phyloP scores from a whole-genome alignment of 2,329 filamentous ascomycete species.

The Aspergillus sp. region DNA sequence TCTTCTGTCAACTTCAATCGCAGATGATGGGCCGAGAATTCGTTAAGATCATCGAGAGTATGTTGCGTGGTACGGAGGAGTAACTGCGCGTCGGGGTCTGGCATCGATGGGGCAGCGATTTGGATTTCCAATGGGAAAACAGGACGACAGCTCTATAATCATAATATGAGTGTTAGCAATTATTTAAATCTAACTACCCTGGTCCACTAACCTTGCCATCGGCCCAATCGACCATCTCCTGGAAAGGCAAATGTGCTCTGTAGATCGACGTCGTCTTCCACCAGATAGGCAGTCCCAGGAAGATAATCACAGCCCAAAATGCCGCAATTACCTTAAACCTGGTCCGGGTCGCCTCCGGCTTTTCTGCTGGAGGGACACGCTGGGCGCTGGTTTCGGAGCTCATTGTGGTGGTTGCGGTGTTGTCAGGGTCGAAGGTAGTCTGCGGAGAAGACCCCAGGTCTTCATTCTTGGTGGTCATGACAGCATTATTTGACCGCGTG shows the following conservation, averaged over 20 bases:
- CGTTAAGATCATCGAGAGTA: constrained; percentile 77
- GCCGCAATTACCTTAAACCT: constrained; percentile 72
- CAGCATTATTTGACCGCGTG: constrained; percentile 25
- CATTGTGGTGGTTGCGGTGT: constrained; percentile 19
- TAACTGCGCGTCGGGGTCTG: constrained; percentile 61
- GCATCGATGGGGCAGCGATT: constrained; percentile 62
- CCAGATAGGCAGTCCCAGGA: constrained; percentile 88
- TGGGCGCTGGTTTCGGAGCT: constrained; percentile 16
- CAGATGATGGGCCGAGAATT: constrained; percentile 77
- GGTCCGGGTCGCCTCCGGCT: constrained; percentile 58
- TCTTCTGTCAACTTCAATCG: constrained; percentile 53
- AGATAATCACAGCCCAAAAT: constrained; percentile 82
- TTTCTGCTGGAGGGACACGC: constrained; percentile 68
- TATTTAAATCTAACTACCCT: background rate
- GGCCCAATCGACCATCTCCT: constrained; percentile 85
- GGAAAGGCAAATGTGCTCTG: constrained; percentile 72
- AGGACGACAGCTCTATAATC: constrained; percentile 67
- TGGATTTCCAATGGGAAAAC: constrained; percentile 81
- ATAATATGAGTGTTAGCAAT: background rate
- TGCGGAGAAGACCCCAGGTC: constrained; percentile 23
- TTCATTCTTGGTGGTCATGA: constrained; percentile 30
- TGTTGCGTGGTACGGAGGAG: constrained; percentile 77
- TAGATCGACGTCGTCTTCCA: constrained; percentile 92
- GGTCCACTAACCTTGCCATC: constrained; percentile 64
- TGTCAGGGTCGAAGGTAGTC: constrained; percentile 6